These are phyloP conservation scores for Laburnicola sp. DNA, from an alignment of 2,329 filamentous ascomycete genomes.

Conservation along the genomic window DNA sequence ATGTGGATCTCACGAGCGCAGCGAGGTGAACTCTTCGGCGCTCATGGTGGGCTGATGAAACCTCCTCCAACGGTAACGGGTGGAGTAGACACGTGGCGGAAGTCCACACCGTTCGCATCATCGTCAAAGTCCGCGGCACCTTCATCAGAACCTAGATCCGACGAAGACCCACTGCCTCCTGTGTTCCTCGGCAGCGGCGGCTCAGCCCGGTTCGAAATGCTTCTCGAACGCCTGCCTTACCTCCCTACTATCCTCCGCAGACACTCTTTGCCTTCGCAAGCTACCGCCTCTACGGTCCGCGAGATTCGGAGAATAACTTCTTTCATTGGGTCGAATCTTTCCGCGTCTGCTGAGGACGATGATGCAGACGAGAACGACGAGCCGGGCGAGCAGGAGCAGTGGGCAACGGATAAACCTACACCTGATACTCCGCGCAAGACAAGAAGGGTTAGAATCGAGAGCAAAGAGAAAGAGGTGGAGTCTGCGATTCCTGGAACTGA, in stretches of 20 bases:
- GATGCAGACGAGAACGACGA: slow-evolving; percentile 36
- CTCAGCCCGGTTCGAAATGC: slow-evolving; percentile 70
- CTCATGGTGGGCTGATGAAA: slow-evolving; percentile 26
- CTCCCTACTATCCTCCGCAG: slow-evolving; percentile 65
- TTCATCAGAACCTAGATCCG: neutral
- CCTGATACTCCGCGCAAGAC: slow-evolving; percentile 29
- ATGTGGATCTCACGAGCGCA: slow-evolving; percentile 65
- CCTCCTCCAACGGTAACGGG: slow-evolving; percentile 29
- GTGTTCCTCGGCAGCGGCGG: slow-evolving; percentile 61
- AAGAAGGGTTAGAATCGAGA: slow-evolving; percentile 23
- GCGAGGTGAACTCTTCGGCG: slow-evolving; percentile 40
- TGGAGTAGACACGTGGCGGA: slow-evolving; percentile 48
- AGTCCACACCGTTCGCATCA: slow-evolving; percentile 22
- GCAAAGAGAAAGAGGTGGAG: slow-evolving; percentile 24
- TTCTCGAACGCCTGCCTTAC: slow-evolving; percentile 87
- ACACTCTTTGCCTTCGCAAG: neutral
- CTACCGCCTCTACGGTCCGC: slow-evolving; percentile 44
- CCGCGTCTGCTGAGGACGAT: slow-evolving; percentile 26
- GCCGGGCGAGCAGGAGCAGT: slow-evolving; percentile 39
- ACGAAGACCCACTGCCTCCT: slow-evolving; percentile 20
- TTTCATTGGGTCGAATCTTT: slow-evolving; percentile 53
- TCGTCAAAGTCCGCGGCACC: slow-evolving; percentile 11
- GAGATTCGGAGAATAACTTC: slow-evolving; percentile 70
- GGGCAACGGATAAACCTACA: slow-evolving; percentile 49
- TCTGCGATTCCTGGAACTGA: slow-evolving; percentile 30